Percentiles rank a stretch among this genome's conserved stretches.
Conservation (phyloP, 768 basidiomycete species). For the Psilocybe subaeruginosa region DNA sequence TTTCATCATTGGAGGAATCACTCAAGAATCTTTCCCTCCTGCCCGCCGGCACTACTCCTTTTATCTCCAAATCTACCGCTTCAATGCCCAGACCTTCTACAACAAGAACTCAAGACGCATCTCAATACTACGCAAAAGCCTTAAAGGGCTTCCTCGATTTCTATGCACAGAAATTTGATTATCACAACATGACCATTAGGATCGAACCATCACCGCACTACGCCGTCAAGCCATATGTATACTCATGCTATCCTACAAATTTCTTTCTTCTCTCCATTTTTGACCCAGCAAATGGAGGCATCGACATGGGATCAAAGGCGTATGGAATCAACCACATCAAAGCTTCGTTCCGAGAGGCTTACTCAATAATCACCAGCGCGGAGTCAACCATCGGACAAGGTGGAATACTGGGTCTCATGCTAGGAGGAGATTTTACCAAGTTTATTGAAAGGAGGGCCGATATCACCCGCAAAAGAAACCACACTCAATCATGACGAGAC, state of each 20-base stretch:
- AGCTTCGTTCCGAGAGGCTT: slow-evolving; percentile 24
- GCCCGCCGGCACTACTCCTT: neutral
- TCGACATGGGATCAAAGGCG: slow-evolving; percentile 27
- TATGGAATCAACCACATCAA: slow-evolving; percentile 30
- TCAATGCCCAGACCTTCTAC: neutral
- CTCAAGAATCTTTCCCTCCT: neutral
- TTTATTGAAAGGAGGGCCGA: slow-evolving; percentile 11
- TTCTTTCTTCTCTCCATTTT: slow-evolving; percentile 24
- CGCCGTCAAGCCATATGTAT: slow-evolving; percentile 11
- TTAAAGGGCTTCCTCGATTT: slow-evolving; percentile 27
- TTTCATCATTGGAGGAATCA: neutral
- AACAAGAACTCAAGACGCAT: neutral
- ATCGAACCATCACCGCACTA: slow-evolving; percentile 22
- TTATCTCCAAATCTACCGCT: neutral
- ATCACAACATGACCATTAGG: slow-evolving; percentile 15
- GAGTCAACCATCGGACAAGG: neutral
- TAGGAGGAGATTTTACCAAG: slow-evolving; percentile 20
- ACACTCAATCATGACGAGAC: too few relatives aligned
- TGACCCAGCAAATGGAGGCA: slow-evolving; percentile 23
- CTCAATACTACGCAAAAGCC: slow-evolving; percentile 17
- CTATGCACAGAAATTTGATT: slow-evolving; percentile 26
- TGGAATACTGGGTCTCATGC: slow-evolving; percentile 11
- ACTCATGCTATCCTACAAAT: slow-evolving; percentile 11
- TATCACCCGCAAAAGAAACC: neutral
- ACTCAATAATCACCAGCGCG: slow-evolving; percentile 6